Evolutionary conservation across 2,329 filamentous ascomycete genomes (phyloP).

Genomic region (Exophiala spinifera): DNA sequence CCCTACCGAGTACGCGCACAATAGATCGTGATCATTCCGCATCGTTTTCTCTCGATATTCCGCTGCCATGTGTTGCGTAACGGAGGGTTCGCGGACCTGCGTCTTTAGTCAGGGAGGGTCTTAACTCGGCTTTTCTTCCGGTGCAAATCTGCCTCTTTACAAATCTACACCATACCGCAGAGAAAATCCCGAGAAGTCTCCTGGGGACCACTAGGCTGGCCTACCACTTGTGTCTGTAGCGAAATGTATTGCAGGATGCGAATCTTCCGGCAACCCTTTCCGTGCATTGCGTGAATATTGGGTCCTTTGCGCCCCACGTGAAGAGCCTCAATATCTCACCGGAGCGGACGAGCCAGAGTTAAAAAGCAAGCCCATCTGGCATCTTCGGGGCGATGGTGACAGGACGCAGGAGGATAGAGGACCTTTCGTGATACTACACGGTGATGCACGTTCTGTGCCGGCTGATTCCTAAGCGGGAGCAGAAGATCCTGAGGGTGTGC

Average conservation of each 20-base stretch:
- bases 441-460: slow-evolving; percentile 17
- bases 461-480: slow-evolving; percentile 18
- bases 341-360: background rate
- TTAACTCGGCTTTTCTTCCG: background rate
- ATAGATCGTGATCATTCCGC: too few species aligned
- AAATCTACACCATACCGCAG: too few species aligned
- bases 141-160: background rate
- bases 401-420: background rate
- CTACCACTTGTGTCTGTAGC: background rate
- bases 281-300: background rate
- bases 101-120: background rate
- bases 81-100: background rate
- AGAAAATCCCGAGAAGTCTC: background rate
- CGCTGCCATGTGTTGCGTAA: background rate
- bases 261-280: background rate
- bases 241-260: background rate
- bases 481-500: slow-evolving; percentile 17
- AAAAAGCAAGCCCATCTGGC: too few species aligned
- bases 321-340: background rate
- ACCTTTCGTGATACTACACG: background rate
- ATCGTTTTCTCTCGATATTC: too few species aligned
- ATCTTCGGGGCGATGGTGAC: background rate
- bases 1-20: too few species aligned
- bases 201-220: background rate
- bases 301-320: background rate